Conservation (phyloP, 306 rosid genomes). For the Gleditsia sinensis region DNA sequence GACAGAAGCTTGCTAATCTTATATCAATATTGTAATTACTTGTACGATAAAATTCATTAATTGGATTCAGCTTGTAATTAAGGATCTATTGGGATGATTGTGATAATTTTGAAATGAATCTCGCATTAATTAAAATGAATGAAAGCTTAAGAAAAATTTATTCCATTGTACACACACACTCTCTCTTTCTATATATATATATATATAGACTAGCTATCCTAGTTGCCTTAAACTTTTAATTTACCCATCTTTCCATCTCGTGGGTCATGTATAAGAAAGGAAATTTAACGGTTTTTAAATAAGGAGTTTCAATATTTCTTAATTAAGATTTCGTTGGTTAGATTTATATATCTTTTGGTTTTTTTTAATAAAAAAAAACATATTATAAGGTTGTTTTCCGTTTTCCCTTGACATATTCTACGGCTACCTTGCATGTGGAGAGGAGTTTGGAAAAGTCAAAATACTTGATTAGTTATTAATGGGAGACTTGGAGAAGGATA, state of each 20-base stretch:
- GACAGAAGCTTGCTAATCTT: not conserved
- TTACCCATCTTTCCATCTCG: not conserved
- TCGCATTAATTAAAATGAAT: not conserved
- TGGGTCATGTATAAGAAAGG: not conserved
- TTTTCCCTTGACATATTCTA: conserved; percentile 16
- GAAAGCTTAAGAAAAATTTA: not conserved
- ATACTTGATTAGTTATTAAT: not conserved
- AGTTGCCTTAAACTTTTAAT: not conserved
- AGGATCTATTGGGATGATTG: not conserved
- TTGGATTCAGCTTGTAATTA: not conserved
- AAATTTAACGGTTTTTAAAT: not conserved
- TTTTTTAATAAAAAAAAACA: not conserved
- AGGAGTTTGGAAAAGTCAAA: conserved; percentile 14
- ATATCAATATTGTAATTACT: not conserved
- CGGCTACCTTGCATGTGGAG: conserved; percentile 43
- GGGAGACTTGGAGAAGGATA: not conserved
- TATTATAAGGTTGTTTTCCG: conserved; percentile 2
- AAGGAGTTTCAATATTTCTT: not conserved
- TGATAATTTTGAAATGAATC: not conserved
- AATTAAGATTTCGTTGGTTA: not conserved
- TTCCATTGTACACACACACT: not conserved
- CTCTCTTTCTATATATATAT: not conserved
- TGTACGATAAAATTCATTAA: not conserved
- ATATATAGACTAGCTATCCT: not conserved
- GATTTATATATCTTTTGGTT: not conserved